Conservation (phyloP, 768 basidiomycete species). For the Leccinum olivaceopallidum region DNA sequence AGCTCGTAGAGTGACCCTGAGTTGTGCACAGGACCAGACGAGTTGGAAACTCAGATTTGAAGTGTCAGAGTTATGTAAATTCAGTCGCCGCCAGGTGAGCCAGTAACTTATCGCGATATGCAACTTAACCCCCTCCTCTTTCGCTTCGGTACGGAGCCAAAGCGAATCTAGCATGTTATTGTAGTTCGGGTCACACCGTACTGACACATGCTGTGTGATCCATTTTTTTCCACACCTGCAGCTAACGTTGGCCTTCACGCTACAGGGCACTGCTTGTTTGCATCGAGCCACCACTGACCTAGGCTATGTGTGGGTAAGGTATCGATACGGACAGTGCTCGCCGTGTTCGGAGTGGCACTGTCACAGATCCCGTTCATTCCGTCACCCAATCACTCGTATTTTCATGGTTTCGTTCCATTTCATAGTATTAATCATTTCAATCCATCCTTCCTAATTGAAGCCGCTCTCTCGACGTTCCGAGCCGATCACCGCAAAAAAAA, state of each 20-base stretch:
- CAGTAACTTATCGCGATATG: background rate
- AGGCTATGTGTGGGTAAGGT: background rate
- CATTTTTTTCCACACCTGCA: background rate
- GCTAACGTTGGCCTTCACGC: background rate
- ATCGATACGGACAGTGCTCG: background rate
- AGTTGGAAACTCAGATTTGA: background rate
- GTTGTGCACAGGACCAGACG: background rate
- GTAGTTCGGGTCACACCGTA: background rate
- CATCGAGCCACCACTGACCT: background rate
- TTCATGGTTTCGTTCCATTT: background rate
- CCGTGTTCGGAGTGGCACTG: background rate
- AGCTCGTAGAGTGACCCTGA: background rate
- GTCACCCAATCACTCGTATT: background rate
- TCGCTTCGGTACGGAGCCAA: conserved; percentile 2
- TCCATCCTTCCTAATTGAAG: background rate
- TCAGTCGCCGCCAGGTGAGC: background rate
- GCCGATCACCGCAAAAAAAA: background rate
- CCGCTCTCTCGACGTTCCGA: background rate
- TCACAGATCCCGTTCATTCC: background rate
- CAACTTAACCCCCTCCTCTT: background rate
- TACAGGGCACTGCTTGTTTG: background rate
- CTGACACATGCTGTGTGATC: background rate
- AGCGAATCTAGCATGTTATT: background rate
- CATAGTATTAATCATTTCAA: background rate
- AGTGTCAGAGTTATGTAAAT: background rate